phyloP scores from a whole-genome alignment of 345 rosid species.

The Pistacia vera region DNA sequence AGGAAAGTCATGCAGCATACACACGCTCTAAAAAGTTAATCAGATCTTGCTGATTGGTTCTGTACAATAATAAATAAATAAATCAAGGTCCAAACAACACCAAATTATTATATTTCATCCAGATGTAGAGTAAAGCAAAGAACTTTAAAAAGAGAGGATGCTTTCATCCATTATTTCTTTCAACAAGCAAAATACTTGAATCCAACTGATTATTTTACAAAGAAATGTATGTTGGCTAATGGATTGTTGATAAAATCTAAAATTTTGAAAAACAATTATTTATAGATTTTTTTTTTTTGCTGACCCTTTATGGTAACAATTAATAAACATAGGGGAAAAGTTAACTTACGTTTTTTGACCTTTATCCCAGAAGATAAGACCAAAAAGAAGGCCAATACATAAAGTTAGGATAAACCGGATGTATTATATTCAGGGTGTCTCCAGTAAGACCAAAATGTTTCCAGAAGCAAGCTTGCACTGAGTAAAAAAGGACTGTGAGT shows the following conservation, averaged over 20 bases:
- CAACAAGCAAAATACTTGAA: background rate
- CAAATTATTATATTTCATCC: background rate
- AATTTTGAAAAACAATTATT: no score
- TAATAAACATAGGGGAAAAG: background rate
- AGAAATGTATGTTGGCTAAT: background rate
- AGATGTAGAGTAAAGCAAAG: background rate
- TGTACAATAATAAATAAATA: constrained; percentile 8
- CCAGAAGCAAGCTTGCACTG: constrained; percentile 56
- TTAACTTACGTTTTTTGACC: constrained; percentile 38
- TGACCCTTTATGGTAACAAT: background rate
- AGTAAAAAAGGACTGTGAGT: constrained; percentile 32
- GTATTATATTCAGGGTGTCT: constrained; percentile 54
- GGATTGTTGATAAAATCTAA: background rate
- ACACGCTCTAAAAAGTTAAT: constrained; percentile 51
- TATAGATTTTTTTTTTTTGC: background rate
- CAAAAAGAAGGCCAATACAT: constrained; percentile 38
- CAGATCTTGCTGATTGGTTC: constrained; percentile 43
- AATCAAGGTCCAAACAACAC: background rate
- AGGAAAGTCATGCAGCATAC: constrained; percentile 47
- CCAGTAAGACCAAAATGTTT: constrained; percentile 67
- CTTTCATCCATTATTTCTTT: background rate
- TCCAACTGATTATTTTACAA: background rate
- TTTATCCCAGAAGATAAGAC: constrained; percentile 49
- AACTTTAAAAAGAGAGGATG: background rate
- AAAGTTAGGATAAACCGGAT: constrained; percentile 47